phyloP scores from a whole-genome alignment of 345 rosid species.

The Arabidopsis thaliana region DNA sequence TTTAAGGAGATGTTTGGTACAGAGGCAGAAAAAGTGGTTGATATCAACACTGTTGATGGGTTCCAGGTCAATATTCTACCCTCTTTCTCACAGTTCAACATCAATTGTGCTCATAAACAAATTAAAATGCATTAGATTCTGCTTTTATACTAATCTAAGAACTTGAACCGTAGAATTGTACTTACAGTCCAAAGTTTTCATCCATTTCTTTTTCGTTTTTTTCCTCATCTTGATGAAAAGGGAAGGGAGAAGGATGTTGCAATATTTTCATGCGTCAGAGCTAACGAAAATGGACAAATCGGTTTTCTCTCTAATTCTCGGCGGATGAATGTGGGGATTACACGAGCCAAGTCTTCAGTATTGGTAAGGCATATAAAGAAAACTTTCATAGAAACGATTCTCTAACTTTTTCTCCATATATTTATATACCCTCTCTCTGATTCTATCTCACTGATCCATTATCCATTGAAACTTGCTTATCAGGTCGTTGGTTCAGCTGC shows the following conservation, averaged over 20 bases:
- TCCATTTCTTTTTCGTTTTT: constrained; percentile 3
- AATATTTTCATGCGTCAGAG: constrained; percentile 93
- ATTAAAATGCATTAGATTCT: background rate
- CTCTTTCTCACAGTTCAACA: constrained; percentile 10
- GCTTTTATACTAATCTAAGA: constrained; percentile 7
- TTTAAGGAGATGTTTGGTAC: constrained; percentile 77
- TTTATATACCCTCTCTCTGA: background rate
- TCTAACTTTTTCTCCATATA: background rate
- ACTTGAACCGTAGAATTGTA: background rate
- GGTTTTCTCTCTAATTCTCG: constrained; percentile 87
- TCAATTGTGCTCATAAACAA: background rate
- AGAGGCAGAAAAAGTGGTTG: constrained; percentile 74
- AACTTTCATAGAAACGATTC: background rate
- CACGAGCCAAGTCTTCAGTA: constrained; percentile 90
- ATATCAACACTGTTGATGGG: constrained; percentile 92
- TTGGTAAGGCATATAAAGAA: constrained; percentile 57
- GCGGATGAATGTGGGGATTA: constrained; percentile 96
- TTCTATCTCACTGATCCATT: constrained; percentile 4
- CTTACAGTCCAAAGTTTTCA: constrained; percentile 4
- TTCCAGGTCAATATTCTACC: constrained; percentile 72
- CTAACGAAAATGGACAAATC: constrained; percentile 65
- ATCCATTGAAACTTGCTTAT: constrained; percentile 28
- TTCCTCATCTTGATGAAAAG: constrained; percentile 47
- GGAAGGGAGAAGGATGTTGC: constrained; percentile 97
- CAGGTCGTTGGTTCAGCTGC: constrained; percentile 94